Percentiles rank a stretch among this genome's conserved stretches.
phyloP scores from a whole-genome alignment of 2,329 filamentous ascomycete species.

The Phialemonium atrogriseum region DNA sequence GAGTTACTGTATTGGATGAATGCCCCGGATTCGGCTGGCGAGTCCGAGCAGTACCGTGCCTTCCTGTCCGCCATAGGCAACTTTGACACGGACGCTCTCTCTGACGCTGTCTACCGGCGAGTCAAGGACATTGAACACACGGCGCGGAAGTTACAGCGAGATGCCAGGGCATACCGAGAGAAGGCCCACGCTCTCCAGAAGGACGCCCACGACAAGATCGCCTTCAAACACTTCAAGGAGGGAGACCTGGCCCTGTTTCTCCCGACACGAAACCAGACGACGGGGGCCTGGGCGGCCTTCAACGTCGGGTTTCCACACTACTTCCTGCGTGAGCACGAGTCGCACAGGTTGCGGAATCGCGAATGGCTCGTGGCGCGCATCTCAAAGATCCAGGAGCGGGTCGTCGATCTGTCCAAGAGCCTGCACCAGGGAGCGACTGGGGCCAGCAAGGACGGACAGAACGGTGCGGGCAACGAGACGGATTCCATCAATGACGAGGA shows the following conservation, averaged over 20 bases:
- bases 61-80: slow-evolving; percentile 66
- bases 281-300: slow-evolving; percentile 95
- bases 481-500: slow-evolving; percentile 55
- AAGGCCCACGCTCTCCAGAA: slow-evolving; percentile 72
- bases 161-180: slow-evolving; percentile 79
- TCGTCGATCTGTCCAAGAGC: slow-evolving; percentile 84
- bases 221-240: slow-evolving; percentile 91
- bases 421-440: slow-evolving; percentile 37
- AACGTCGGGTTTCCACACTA: slow-evolving; percentile 97
- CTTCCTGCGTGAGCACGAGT: slow-evolving; percentile 88
- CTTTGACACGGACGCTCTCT: slow-evolving; percentile 78
- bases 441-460: slow-evolving; percentile 2
- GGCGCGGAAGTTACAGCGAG: slow-evolving; percentile 86
- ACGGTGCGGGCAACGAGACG: slow-evolving; percentile 31
- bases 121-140: slow-evolving; percentile 91
- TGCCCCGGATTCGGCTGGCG: slow-evolving; percentile 53
- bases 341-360: slow-evolving; percentile 71
- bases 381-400: slow-evolving; percentile 79
- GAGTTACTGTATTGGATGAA: slow-evolving; percentile 78
- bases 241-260: slow-evolving; percentile 91
- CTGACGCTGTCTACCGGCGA: slow-evolving; percentile 77
- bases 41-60: slow-evolving; percentile 64
- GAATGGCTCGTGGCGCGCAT: slow-evolving; percentile 98
- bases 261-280: slow-evolving; percentile 88
- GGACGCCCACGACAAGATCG: slow-evolving; percentile 92